phyloP scores from a whole-genome alignment of 768 basidiomycete species.

The Russula emetica region DNA sequence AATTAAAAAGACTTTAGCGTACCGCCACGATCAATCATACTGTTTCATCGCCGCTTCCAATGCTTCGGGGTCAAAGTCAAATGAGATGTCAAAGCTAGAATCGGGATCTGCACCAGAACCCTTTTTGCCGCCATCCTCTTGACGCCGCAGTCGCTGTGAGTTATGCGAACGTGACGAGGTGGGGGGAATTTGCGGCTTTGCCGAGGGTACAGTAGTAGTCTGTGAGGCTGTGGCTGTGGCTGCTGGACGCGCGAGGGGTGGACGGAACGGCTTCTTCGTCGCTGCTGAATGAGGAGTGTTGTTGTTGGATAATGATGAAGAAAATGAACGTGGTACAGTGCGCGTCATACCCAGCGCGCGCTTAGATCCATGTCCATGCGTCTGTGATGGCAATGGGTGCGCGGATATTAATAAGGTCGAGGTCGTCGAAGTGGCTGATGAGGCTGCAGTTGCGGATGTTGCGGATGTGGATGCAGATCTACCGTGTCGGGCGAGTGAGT shows the following conservation, averaged over 20 bases:
- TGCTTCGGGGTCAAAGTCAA: constrained; percentile 21
- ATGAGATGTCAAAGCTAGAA: constrained; percentile 22
- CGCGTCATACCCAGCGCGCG: constrained; percentile 21
- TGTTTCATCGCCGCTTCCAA: constrained; percentile 21
- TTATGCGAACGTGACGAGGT: not conserved
- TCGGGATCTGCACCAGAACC: constrained; percentile 9
- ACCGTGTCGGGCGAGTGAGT: not conserved
- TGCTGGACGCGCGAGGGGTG: constrained; percentile 2
- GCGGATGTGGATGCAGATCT: not conserved
- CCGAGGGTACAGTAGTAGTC: not conserved
- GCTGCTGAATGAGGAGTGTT: not conserved
- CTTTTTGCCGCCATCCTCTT: not conserved
- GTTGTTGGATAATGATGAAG: not conserved
- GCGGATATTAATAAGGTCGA: not conserved
- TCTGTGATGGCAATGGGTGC: constrained; percentile 2
- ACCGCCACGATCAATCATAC: constrained; percentile 4
- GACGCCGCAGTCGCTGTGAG: not conserved
- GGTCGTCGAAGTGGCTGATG: too few relatives aligned
- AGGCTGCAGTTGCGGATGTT: not conserved
- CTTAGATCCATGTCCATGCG: not conserved
- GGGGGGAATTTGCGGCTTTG: not conserved
- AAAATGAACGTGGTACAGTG: not conserved
- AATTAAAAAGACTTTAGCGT: not conserved
- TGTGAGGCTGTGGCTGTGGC: not conserved
- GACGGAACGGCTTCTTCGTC: constrained; percentile 20